Conservation (phyloP, 2,329 filamentous ascomycete species). For the Penicillium sclerotigenum region DNA sequence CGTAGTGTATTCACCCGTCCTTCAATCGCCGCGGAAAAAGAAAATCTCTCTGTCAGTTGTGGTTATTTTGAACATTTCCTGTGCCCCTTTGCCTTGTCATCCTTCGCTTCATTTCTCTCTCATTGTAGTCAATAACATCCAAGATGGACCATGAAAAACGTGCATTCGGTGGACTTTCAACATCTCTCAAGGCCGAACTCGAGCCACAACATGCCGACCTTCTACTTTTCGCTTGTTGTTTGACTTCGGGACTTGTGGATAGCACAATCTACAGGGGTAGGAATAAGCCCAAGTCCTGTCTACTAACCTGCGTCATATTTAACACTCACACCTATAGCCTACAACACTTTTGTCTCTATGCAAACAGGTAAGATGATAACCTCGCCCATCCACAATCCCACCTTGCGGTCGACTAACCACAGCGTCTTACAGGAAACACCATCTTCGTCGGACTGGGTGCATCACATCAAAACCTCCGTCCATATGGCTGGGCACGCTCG, state of each 20-base stretch:
- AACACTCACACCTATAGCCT: conserved; percentile 28
- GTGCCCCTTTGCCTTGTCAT: background rate
- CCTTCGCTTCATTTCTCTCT: background rate
- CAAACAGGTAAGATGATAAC: conserved; percentile 26
- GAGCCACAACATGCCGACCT: conserved; percentile 24
- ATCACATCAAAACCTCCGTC: conserved; percentile 40
- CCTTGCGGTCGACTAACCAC: background rate
- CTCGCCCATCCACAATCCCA: background rate
- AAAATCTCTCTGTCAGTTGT: background rate
- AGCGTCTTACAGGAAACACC: conserved; percentile 35
- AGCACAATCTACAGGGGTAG: conserved; percentile 33
- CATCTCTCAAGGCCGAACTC: conserved; percentile 21
- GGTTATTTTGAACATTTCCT: background rate
- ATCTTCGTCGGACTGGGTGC: conserved; percentile 45
- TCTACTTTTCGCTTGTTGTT: conserved; percentile 28
- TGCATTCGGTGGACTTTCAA: conserved; percentile 4
- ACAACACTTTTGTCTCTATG: conserved; percentile 46
- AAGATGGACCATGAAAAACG: conserved; percentile 6
- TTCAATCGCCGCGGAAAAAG: background rate
- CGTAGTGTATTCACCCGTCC: background rate
- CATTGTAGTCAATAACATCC: background rate
- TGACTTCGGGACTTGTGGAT: conserved; percentile 29
- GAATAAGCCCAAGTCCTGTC: background rate
- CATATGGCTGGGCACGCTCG: conserved; percentile 46
- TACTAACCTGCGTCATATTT: background rate